Evolutionary conservation across 768 basidiomycete genomes (phyloP).

Genomic region (Phylloporus rhodoxanthus): DNA sequence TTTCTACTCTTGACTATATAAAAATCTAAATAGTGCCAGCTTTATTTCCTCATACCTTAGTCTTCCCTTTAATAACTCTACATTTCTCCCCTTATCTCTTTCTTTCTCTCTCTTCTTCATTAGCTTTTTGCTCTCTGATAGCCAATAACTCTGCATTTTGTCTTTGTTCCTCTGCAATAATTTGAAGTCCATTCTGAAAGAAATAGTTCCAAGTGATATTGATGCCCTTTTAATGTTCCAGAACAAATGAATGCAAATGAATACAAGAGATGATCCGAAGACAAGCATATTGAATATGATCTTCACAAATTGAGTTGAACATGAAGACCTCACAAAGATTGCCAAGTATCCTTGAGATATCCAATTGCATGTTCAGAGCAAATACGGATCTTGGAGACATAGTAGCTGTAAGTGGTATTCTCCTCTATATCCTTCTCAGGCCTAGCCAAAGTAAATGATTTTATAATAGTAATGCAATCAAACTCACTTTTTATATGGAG

Average conservation of each 20-base stretch:
- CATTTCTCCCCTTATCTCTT: conserved; percentile 1
- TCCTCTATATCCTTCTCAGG: conserved; percentile 4
- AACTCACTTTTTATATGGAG: conserved; percentile 28
- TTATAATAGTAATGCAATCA: too few species aligned
- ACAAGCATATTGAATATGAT: conserved; percentile 6
- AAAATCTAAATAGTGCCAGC: background rate
- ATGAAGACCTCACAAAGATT: conserved; percentile 8
- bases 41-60: conserved; percentile 6
- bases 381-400: conserved; percentile 29
- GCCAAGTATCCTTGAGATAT: conserved; percentile 33
- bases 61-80: conserved; percentile 3
- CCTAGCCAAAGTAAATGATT: background rate
- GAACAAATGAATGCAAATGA: conserved; percentile 20
- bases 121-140: background rate
- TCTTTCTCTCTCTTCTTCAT: conserved; percentile 1
- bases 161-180: background rate
- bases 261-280: conserved; percentile 14
- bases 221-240: conserved; percentile 12
- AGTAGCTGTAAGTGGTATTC: conserved; percentile 24
- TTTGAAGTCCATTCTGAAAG: conserved; percentile 4
- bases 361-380: conserved; percentile 38
- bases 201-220: background rate
- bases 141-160: background rate
- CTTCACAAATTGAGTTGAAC: conserved; percentile 6
- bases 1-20: background rate